Evolutionary conservation across 1,284 basidiomycete genomes (phyloP).

Genomic region (Wallemia hederae): DNA sequence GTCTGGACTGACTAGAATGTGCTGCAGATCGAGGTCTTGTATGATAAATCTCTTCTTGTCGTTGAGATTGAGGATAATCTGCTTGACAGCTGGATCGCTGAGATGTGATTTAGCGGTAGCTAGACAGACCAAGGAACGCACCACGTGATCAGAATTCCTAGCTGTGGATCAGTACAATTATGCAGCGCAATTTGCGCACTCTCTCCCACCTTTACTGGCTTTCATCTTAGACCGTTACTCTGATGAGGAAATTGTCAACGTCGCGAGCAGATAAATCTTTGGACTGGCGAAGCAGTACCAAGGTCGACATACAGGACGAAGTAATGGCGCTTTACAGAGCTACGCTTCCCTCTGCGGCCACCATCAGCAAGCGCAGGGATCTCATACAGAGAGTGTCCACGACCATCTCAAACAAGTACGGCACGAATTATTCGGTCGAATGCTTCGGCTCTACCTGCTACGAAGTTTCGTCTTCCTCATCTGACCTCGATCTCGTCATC

Average conservation of each 20-base stretch:
- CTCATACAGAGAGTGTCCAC: not conserved
- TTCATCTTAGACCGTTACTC: not conserved
- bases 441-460: not conserved
- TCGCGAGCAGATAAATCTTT: not conserved
- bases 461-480: not conserved
- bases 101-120: not conserved
- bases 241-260: not conserved
- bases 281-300: not conserved
- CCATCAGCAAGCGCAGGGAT: not conserved
- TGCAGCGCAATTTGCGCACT: not conserved
- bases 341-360: not conserved
- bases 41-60: conserved; percentile 16
- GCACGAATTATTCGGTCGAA: not conserved
- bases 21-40: conserved; percentile 18
- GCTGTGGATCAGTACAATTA: not conserved
- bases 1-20: conserved; percentile 15
- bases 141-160: not conserved
- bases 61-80: conserved; percentile 17
- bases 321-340: not conserved
- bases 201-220: not conserved
- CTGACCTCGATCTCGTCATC: not conserved
- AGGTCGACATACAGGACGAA: not conserved
- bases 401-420: not conserved
- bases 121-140: not conserved
- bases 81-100: conserved; percentile 19